A percentile compares a stretch with the other conserved stretches of the same genome.
Evolutionary conservation across 2,329 filamentous ascomycete genomes (phyloP).

Genomic region (Cercospora zeae-maydis): DNA sequence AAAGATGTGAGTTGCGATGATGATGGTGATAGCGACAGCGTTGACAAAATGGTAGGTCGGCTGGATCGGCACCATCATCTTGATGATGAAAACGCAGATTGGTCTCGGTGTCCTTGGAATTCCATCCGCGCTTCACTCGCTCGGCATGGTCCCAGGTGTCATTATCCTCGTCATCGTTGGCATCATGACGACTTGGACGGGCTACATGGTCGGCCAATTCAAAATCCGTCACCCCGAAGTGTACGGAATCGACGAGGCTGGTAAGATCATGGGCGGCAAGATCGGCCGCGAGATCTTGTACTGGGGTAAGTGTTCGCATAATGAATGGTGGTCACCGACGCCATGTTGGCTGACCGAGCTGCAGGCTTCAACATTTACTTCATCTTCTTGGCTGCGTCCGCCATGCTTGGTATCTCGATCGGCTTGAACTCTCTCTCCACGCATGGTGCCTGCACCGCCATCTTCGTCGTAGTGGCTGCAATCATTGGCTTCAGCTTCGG

Average conservation of each 20-base stretch:
- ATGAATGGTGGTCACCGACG: neutral
- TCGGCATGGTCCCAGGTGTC: constrained; percentile 51
- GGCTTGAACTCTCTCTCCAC: constrained; percentile 30
- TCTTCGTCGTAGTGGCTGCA: constrained; percentile 42
- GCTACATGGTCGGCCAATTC: constrained; percentile 51
- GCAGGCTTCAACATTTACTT: constrained; percentile 20
- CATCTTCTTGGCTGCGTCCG: constrained; percentile 39
- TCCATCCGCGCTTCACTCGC: constrained; percentile 40
- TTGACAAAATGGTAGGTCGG: constrained; percentile 27
- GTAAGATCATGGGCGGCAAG: constrained; percentile 52
- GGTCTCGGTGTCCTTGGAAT: constrained; percentile 51
- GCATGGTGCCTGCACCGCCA: constrained; percentile 39
- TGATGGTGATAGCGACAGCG: neutral
- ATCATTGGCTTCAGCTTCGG: constrained; percentile 40
- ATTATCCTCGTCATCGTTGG: constrained; percentile 43
- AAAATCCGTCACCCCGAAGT: constrained; percentile 54
- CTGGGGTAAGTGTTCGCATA: constrained; percentile 7
- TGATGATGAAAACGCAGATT: constrained; percentile 49
- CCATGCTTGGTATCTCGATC: constrained; percentile 29
- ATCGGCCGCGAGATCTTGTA: constrained; percentile 50
- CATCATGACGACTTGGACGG: constrained; percentile 49
- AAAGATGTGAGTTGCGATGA: constrained; percentile 24
- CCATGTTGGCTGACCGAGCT: neutral
- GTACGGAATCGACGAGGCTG: constrained; percentile 57
- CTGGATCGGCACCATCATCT: constrained; percentile 43